phyloP scores from a whole-genome alignment of 2,329 filamentous ascomycete genomes.

The Orbilia quercus region DNA sequence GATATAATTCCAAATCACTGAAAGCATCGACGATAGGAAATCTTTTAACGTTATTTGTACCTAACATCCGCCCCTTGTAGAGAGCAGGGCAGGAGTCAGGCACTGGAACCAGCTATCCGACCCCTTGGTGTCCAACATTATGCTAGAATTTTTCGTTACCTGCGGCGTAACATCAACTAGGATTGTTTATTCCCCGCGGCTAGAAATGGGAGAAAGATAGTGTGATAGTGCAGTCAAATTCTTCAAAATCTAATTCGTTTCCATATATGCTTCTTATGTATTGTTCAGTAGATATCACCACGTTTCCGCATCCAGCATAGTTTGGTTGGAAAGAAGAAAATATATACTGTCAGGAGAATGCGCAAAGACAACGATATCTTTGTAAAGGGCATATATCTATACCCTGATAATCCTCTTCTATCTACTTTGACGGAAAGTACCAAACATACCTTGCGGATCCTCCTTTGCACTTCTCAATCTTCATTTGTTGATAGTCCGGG shows the following conservation, averaged over 20 bases:
- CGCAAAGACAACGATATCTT: too few relatives aligned
- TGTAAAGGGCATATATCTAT: slow-evolving; percentile 5
- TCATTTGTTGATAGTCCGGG: not conserved
- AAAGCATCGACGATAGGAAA: not conserved
- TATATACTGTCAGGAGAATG: too few relatives aligned
- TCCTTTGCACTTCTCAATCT: not conserved
- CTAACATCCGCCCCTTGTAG: not conserved
- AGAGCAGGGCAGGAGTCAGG: not conserved
- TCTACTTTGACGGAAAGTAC: slow-evolving; percentile 48
- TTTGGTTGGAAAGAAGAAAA: too few relatives aligned
- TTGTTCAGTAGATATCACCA: too few relatives aligned
- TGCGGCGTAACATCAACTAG: slow-evolving; percentile 28
- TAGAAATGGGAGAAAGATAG: slow-evolving; percentile 1
- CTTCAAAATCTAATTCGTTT: too few relatives aligned
- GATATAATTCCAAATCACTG: not conserved
- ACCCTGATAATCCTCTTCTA: slow-evolving; percentile 20
- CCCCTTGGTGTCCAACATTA: not conserved
- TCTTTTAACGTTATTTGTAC: not conserved
- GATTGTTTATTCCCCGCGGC: slow-evolving; percentile 9
- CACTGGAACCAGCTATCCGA: not conserved
- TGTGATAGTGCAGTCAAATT: not conserved
- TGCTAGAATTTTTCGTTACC: not conserved
- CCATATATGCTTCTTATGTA: too few relatives aligned
- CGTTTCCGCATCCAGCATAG: too few relatives aligned
- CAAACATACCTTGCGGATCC: slow-evolving; percentile 17